Evolutionary conservation across 352 stramenopile genomes (phyloP).

Genomic region (Globisporangium middletonii): DNA sequence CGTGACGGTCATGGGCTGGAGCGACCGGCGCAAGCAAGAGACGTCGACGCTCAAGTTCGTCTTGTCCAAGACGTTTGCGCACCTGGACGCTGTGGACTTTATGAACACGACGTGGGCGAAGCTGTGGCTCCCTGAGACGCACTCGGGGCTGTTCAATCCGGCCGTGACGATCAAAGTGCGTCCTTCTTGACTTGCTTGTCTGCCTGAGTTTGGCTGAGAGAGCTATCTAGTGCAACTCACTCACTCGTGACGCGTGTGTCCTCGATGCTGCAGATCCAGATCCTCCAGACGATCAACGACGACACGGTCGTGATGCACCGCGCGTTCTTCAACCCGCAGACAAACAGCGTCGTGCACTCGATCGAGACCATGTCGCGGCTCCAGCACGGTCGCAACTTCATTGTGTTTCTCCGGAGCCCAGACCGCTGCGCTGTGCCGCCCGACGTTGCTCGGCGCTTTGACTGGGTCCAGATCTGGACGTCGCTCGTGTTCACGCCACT

Average conservation of each 20-base stretch:
- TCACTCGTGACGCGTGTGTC: background rate
- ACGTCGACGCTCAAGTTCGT: constrained; percentile 12
- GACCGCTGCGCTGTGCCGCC: constrained; percentile 18
- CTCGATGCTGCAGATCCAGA: constrained; percentile 14
- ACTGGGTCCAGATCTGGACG: constrained; percentile 28
- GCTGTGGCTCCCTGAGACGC: constrained; percentile 17
- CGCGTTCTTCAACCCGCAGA: constrained; percentile 32
- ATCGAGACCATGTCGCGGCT: constrained; percentile 29
- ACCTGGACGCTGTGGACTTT: constrained; percentile 9
- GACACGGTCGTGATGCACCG: constrained; percentile 31
- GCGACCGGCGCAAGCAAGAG: constrained; percentile 10
- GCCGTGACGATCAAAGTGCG: constrained; percentile 21
- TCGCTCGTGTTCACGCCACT: constrained; percentile 24
- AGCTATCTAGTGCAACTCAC: no score
- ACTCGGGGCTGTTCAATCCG: constrained; percentile 25
- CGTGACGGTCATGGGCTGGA: constrained; percentile 11
- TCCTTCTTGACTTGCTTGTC: no score
- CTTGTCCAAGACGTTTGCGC: constrained; percentile 14
- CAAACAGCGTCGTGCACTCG: constrained; percentile 21
- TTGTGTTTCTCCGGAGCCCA: constrained; percentile 29
- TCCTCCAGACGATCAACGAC: constrained; percentile 30
- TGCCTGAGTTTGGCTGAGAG: background rate
- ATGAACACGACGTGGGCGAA: constrained; percentile 26
- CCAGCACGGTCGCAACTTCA: constrained; percentile 15
- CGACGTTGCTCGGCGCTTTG: constrained; percentile 13